These are phyloP conservation scores for Paramecium octaurelia DNA, from an alignment of 73 alveolate genomes.

Conservation along the genomic window DNA sequence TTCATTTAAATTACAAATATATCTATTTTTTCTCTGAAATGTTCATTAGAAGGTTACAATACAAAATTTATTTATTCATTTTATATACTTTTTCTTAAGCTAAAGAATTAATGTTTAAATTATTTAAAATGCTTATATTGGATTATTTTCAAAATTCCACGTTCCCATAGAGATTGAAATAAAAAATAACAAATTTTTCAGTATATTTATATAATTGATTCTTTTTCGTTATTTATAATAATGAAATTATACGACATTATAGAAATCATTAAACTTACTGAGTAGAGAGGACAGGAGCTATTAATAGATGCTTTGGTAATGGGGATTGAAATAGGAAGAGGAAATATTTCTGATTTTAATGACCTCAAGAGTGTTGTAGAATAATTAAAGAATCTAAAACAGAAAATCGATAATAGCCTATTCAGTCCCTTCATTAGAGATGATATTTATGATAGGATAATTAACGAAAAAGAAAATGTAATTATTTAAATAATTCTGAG, in stretches of 20 bases:
- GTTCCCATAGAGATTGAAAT: neutral
- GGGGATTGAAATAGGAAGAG: neutral
- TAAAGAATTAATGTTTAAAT: too few species aligned
- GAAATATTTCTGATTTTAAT: neutral
- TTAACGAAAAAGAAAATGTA: neutral
- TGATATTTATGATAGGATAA: neutral
- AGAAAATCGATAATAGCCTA: neutral
- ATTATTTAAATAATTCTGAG: neutral
- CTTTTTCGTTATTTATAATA: neutral
- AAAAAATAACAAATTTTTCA: too few species aligned
- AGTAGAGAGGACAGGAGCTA: neutral
- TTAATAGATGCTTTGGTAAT: neutral
- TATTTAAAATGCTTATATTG: too few species aligned
- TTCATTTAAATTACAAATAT: too few species aligned
- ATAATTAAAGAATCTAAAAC: neutral
- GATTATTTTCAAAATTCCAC: too few species aligned
- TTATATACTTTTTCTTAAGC: too few species aligned
- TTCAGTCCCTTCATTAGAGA: neutral
- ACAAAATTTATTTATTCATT: too few species aligned
- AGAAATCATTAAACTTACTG: neutral
- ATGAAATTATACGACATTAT: neutral
- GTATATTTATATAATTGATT: neutral
- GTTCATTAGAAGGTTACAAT: too few species aligned
- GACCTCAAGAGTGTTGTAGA: neutral
- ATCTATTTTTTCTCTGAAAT: too few species aligned